Conservation (phyloP, 139 green algal genomes). For the Haematococcus sp. region DNA sequence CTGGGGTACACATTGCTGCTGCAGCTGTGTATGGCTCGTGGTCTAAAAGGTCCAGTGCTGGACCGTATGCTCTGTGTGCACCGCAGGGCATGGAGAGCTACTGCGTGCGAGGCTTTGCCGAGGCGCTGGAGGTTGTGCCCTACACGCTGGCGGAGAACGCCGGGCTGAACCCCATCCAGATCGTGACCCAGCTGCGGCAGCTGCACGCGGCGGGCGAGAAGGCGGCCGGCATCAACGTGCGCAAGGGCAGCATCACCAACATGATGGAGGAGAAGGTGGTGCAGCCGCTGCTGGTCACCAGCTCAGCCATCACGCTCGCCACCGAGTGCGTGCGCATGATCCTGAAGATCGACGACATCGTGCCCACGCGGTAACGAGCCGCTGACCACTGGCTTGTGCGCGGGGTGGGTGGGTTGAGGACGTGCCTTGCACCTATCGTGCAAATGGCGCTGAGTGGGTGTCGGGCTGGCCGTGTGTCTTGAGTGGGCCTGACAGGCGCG, state of each 20-base stretch:
- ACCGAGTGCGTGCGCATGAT: conserved; percentile 97
- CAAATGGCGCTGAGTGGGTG: too few species aligned
- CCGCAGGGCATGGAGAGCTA: conserved; percentile 91
- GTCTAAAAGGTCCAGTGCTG: too few species aligned
- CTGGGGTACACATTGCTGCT: too few species aligned
- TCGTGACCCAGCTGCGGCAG: conserved; percentile 96
- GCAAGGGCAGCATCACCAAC: conserved; percentile 84
- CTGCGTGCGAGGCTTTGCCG: conserved; percentile 89
- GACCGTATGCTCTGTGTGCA: background rate
- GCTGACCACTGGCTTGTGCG: too few species aligned
- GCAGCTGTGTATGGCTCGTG: too few species aligned
- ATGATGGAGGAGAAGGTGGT: conserved; percentile 96
- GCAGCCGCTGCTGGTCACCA: conserved; percentile 94
- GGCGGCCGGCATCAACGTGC: conserved; percentile 71
- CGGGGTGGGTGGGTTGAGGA: too few species aligned
- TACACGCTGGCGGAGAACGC: conserved; percentile 99
- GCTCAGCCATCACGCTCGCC: conserved; percentile 85
- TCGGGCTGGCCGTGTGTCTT: too few species aligned
- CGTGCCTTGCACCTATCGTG: too few species aligned
- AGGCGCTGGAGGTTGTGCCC: conserved; percentile 97
- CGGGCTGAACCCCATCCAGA: conserved; percentile 94
- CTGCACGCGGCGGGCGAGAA: conserved; percentile 78
- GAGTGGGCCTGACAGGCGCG: too few species aligned
- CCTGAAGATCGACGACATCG: conserved; percentile 98
- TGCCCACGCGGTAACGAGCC: conserved; percentile 63